Percentiles rank a stretch among this genome's conserved stretches.
These are phyloP conservation scores for Podila epicladia DNA, from an alignment of 192 early-diverging fungal genomes.

Conservation along the genomic window DNA sequence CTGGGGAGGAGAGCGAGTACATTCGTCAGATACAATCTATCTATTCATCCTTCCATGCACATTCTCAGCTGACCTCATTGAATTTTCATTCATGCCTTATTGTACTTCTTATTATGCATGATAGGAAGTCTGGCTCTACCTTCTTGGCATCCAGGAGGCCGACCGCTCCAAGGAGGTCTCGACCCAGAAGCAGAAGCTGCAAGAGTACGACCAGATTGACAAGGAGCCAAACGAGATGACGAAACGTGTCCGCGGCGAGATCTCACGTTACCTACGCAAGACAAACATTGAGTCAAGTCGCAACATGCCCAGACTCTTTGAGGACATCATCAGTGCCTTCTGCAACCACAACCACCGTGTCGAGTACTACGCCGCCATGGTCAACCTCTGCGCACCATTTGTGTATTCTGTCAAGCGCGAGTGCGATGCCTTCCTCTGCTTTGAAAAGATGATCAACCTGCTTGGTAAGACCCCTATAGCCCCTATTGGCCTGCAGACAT, in stretches of 20 bases:
- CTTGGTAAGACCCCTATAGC: slow-evolving; percentile 59
- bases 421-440: slow-evolving; percentile 84
- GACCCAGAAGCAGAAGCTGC: slow-evolving; percentile 55
- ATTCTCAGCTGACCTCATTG: slow-evolving; percentile 15
- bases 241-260: slow-evolving; percentile 86
- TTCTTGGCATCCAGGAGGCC: slow-evolving; percentile 83
- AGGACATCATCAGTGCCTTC: slow-evolving; percentile 89
- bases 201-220: slow-evolving; percentile 77
- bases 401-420: slow-evolving; percentile 78
- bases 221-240: slow-evolving; percentile 70
- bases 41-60: background rate
- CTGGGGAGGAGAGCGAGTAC: too few species aligned
- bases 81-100: slow-evolving; percentile 9
- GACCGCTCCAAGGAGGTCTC: slow-evolving; percentile 73
- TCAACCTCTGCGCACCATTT: slow-evolving; percentile 86
- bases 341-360: slow-evolving; percentile 79
- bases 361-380: slow-evolving; percentile 81
- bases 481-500: background rate
- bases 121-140: slow-evolving; percentile 88
- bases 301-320: slow-evolving; percentile 62
- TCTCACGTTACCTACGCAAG: slow-evolving; percentile 69
- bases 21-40: too few species aligned
- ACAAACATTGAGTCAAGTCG: slow-evolving; percentile 59
- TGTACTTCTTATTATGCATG: background rate
- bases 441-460: slow-evolving; percentile 77